Percentiles rank a stretch among this genome's conserved stretches.
Conservation (phyloP, 108 stramenopile species). For the Skeletonema marinoi region DNA sequence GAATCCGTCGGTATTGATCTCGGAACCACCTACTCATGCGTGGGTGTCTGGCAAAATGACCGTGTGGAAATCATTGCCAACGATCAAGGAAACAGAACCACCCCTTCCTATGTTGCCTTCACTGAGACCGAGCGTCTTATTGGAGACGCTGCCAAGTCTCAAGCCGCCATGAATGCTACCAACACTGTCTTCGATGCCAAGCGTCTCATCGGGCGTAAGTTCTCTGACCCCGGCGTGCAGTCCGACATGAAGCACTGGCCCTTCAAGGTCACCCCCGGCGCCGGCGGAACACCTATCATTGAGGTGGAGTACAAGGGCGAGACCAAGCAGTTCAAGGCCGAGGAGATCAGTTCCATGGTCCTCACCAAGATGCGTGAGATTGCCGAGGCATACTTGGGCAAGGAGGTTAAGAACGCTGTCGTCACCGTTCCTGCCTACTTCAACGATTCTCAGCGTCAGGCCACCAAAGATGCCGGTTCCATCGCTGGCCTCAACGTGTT, state of each 20-base stretch:
- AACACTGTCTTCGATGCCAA: conserved; percentile 99
- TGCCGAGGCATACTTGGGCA: conserved; percentile 98
- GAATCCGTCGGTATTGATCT: conserved; percentile 93
- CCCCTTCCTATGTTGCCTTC: conserved; percentile 99
- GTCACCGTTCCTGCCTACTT: conserved; percentile 99
- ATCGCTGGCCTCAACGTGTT: conserved; percentile 98
- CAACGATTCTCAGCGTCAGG: conserved; percentile 99
- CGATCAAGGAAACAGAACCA: conserved; percentile 99
- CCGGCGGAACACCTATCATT: conserved; percentile 94
- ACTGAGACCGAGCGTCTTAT: conserved; percentile 98
- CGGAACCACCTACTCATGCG: conserved; percentile 97
- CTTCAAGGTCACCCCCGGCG: conserved; percentile 89
- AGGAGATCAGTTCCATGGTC: conserved; percentile 99
- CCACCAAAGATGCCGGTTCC: conserved; percentile 99
- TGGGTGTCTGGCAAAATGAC: conserved; percentile 99
- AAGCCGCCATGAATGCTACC: conserved; percentile 98
- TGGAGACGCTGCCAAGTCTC: conserved; percentile 97
- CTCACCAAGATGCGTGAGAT: conserved; percentile 99
- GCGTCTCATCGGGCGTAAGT: conserved; percentile 97
- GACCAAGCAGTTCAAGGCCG: conserved; percentile 95
- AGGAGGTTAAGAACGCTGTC: conserved; percentile 99
- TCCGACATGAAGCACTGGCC: conserved; percentile 98
- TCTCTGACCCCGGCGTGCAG: conserved; percentile 93
- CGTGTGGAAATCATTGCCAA: conserved; percentile 99
- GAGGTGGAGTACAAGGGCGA: conserved; percentile 98